These are phyloP conservation scores for Daphne laureola DNA, from an alignment of 441 rosid genomes.

Conservation along the genomic window DNA sequence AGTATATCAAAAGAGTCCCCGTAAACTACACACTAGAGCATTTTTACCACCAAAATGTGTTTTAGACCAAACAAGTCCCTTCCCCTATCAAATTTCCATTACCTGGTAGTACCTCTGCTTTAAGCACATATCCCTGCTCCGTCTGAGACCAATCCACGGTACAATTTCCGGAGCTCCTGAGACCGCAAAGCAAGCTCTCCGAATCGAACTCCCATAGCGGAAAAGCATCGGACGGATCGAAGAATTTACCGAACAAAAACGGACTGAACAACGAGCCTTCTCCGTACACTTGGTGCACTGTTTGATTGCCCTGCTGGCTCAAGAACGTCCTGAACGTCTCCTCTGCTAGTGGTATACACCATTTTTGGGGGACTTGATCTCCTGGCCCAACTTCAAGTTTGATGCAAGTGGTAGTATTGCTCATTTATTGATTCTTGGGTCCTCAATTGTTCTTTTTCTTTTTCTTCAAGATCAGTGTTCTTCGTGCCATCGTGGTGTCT, in stretches of 20 bases:
- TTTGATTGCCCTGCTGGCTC: slow-evolving; percentile 25
- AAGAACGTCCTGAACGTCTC: slow-evolving; percentile 48
- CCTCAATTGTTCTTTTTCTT: slow-evolving; percentile 7
- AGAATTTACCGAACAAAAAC: slow-evolving; percentile 70
- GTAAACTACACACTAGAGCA: too few species aligned
- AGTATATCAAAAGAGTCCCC: too few species aligned
- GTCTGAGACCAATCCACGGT: slow-evolving; percentile 70
- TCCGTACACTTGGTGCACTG: slow-evolving; percentile 50
- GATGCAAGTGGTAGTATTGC: slow-evolving; percentile 32
- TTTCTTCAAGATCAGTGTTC: slow-evolving; percentile 6
- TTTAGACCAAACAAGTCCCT: neutral
- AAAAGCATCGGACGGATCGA: slow-evolving; percentile 93
- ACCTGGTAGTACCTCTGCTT: slow-evolving; percentile 68
- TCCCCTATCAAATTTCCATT: neutral
- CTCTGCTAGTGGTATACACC: slow-evolving; percentile 58
- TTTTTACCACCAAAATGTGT: neutral
- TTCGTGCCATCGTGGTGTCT: too few species aligned
- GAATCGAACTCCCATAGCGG: slow-evolving; percentile 89
- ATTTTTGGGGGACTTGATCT: slow-evolving; percentile 58
- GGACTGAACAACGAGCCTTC: slow-evolving; percentile 86
- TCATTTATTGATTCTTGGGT: slow-evolving; percentile 10
- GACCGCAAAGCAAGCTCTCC: slow-evolving; percentile 38
- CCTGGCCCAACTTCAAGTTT: slow-evolving; percentile 48
- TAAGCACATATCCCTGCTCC: slow-evolving; percentile 59
- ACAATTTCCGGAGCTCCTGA: slow-evolving; percentile 51